Conservation (phyloP, 139 green algal species). For the Pleodorina starrii region DNA sequence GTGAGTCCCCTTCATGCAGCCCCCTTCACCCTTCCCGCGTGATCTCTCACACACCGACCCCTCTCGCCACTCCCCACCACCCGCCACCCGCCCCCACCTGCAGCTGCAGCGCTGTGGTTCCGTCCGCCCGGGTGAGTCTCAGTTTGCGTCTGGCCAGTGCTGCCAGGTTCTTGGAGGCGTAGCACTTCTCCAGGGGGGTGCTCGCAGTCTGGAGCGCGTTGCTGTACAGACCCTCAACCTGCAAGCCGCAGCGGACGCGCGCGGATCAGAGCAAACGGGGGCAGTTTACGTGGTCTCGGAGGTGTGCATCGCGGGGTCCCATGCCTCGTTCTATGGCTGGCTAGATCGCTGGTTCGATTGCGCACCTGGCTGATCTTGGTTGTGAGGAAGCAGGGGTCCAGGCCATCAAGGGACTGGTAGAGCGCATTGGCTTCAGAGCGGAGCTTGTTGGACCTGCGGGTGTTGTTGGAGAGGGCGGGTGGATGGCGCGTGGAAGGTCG, state of each 20-base stretch:
- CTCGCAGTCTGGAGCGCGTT: neutral
- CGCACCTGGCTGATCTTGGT: neutral
- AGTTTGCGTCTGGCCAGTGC: neutral
- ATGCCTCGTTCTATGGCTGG: too few species aligned
- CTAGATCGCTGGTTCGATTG: too few species aligned
- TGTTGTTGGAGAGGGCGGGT: neutral
- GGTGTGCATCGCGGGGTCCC: too few species aligned
- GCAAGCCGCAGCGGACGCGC: too few species aligned
- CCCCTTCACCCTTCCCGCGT: too few species aligned
- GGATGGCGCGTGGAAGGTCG: too few species aligned
- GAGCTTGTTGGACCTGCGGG: conserved; percentile 10
- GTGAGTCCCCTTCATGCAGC: too few species aligned
- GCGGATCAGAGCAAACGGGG: too few species aligned
- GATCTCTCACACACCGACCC: too few species aligned
- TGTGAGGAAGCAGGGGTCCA: neutral
- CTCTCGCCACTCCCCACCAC: neutral
- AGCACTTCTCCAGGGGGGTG: conserved; percentile 16
- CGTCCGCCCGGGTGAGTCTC: neutral
- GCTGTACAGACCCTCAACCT: neutral
- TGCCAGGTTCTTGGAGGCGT: conserved; percentile 25
- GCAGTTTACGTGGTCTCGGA: too few species aligned
- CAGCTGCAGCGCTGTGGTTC: neutral
- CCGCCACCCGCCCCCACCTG: neutral
- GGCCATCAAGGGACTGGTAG: neutral
- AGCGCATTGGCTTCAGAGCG: neutral